phyloP scores from a whole-genome alignment of 2,329 filamentous ascomycete genomes.

The Fusarium liriodendri region DNA sequence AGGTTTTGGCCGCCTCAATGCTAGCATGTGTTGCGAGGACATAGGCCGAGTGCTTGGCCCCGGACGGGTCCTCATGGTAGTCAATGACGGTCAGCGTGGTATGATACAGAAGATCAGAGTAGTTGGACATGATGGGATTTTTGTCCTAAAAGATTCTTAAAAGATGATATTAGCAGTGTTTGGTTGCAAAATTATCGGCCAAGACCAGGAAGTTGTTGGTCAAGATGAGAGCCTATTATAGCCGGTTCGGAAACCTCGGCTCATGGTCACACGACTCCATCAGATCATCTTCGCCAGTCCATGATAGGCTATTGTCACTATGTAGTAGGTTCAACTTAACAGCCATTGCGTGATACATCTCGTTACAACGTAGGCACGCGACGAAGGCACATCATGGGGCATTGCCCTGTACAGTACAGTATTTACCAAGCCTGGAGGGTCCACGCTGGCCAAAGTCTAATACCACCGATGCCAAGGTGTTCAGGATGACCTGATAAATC shows the following conservation, averaged over 20 bases:
- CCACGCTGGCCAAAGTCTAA: neutral
- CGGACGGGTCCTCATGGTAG: slow-evolving; percentile 40
- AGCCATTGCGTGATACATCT: neutral
- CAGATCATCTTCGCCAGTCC: neutral
- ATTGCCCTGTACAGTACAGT: neutral
- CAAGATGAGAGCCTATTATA: neutral
- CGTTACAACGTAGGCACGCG: neutral
- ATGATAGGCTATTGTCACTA: neutral
- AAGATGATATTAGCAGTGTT: neutral
- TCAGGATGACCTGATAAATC: neutral
- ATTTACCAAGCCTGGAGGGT: neutral
- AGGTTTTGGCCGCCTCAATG: slow-evolving; percentile 51
- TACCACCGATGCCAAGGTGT: neutral
- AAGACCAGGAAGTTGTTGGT: no score
- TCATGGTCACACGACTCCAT: neutral
- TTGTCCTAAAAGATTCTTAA: neutral
- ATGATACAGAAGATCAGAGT: slow-evolving; percentile 50
- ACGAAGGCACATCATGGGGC: neutral
- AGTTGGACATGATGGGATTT: neutral
- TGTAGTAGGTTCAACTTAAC: neutral
- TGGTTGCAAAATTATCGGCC: neutral
- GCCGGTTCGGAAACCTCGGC: neutral
- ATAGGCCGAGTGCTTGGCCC: slow-evolving; percentile 45
- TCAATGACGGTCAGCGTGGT: slow-evolving; percentile 50
- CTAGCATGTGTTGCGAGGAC: slow-evolving; percentile 54